Evolutionary conservation across 129 eudicot species (phyloP), one percentile per base, ranked within the genome.

Genomic region (Ambrosia artemisiifolia): DNA sequence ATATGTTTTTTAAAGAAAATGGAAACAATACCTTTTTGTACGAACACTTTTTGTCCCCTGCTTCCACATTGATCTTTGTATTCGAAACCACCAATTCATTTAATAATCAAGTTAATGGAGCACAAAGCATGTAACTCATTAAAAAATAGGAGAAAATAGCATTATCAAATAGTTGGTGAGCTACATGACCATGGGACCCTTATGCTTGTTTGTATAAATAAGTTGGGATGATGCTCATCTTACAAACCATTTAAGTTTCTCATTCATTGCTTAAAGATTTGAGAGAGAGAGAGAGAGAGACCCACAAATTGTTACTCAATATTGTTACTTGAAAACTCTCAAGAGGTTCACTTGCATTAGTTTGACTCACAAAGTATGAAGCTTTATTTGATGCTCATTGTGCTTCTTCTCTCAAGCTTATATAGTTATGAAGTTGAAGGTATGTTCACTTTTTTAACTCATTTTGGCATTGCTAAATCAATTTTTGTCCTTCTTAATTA

Each of bases 381-480:
- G 88, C 51, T 67, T 18, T 67, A 72, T 70, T 19, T 78, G 18
- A 51, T 86, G 32, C 20, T 84, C 9, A 34, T 51, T 38, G 51
- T 81, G 44, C 46, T 83, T 14, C 82, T 83, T 63, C 43, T 88
- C 64, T 75, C 79, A 13, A 64, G 38, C 71, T 60, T 83, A 51
- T 61, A 72, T 33, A 24, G 14, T 16, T 80, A 54, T 76, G 85
- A 81, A 67, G 86, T 77, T 75, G 81, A 78, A 64, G 95, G 95
- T 83, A 81, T 60, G 43, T 33, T 32, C 13, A 17, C 55, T 51
- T 51, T 51, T 51, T 51, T 3, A 17, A 51, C 11, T 51, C 59
- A 51, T 51, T 51, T 51, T 51, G 28, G 59, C 30, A 17, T 56
- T 24, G 36, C 63, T 56, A 56, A 28, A 56, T 20, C 2, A 9